These are phyloP conservation scores for Hippophae gyantsensis DNA, from an alignment of 306 rosid genomes.

Conservation along the genomic window DNA sequence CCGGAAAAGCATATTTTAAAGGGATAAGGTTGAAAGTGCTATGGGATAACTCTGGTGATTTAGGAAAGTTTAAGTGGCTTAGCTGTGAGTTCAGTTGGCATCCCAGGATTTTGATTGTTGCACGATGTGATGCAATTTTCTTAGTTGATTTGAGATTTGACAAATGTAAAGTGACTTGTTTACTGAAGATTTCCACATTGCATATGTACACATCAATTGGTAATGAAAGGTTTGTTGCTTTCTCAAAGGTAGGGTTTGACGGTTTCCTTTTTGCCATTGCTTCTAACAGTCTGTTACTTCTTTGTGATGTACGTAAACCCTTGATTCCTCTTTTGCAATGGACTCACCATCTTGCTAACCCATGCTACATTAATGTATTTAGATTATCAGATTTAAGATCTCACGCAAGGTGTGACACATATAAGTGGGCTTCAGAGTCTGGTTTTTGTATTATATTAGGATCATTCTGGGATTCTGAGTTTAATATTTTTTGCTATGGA, in stretches of 20 bases:
- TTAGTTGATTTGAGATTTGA: slow-evolving; percentile 45
- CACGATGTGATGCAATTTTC: slow-evolving; percentile 49
- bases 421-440: slow-evolving; percentile 41
- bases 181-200: slow-evolving; percentile 43
- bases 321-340: slow-evolving; percentile 49
- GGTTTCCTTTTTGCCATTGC: slow-evolving; percentile 42
- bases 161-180: slow-evolving; percentile 32
- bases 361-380: slow-evolving; percentile 31
- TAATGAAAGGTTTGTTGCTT: slow-evolving; percentile 43
- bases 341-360: slow-evolving; percentile 48
- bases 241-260: slow-evolving; percentile 40
- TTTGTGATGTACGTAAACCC: slow-evolving; percentile 58
- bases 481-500: slow-evolving; percentile 53
- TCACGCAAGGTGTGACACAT: slow-evolving; percentile 26
- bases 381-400: slow-evolving; percentile 58
- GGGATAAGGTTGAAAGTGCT: slow-evolving; percentile 45
- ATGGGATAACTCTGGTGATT: slow-evolving; percentile 25
- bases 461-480: slow-evolving; percentile 53
- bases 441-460: slow-evolving; percentile 67
- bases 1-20: slow-evolving; percentile 13
- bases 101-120: slow-evolving; percentile 47
- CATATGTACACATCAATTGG: slow-evolving; percentile 25
- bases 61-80: slow-evolving; percentile 34
- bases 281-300: slow-evolving; percentile 42
- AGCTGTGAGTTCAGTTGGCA: slow-evolving; percentile 73